Evolutionary conservation across 176 grass and related monocot species (phyloP).

Genomic region (Musa troglodytarum): DNA sequence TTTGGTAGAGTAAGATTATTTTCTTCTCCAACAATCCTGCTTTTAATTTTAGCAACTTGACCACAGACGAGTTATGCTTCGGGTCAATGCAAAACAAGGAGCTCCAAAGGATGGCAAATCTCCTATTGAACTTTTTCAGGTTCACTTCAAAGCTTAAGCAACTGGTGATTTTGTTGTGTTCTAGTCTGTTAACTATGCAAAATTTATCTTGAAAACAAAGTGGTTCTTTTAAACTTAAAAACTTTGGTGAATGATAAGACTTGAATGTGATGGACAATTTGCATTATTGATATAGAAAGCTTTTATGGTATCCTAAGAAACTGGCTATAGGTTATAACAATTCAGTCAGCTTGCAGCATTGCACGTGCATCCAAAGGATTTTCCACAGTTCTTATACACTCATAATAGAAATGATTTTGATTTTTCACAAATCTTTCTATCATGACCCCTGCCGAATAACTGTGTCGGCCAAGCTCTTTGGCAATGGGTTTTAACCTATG

Average conservation of each 20-base stretch:
- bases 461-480: no score
- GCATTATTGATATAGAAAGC: not conserved
- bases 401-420: not conserved
- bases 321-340: not conserved
- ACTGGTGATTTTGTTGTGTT: slow-evolving; percentile 12
- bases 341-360: not conserved
- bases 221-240: not conserved
- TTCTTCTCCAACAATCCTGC: slow-evolving; percentile 15
- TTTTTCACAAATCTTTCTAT: not conserved
- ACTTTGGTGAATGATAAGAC: not conserved
- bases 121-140: slow-evolving; percentile 69
- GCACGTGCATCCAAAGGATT: not conserved
- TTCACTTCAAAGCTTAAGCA: slow-evolving; percentile 16
- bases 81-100: slow-evolving; percentile 89
- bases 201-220: not conserved
- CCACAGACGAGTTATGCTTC: slow-evolving; percentile 83
- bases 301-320: not conserved
- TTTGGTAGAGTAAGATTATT: slow-evolving; percentile 19
- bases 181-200: slow-evolving; percentile 9
- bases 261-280: not conserved
- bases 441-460: not conserved
- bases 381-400: not conserved
- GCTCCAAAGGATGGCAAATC: slow-evolving; percentile 80
- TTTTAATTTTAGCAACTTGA: slow-evolving; percentile 27
- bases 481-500: no score